Base-by-base conservation (phyloP, 176 grass and related monocot species). In the Oryza rufipogon region DNA sequence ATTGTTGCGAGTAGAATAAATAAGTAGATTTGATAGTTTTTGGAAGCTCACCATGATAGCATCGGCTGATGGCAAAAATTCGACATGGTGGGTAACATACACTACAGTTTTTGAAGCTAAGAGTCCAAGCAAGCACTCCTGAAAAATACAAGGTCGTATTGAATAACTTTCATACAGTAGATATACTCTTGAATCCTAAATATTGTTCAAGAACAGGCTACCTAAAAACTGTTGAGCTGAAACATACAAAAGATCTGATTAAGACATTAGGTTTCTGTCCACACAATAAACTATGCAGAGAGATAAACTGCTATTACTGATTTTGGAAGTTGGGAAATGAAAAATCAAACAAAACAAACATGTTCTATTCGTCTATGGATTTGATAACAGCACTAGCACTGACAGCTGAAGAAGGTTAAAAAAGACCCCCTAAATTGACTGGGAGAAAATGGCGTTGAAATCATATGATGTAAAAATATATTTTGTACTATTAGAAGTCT, bases 11-110 rank as follows among this genome's bases (percentile, higher is more conserved):
- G 23, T 7, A 38, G 9, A 2, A 76, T 38, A 52, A 80, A 54
- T 3, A 87, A 42, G 13, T 23, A 75, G 3, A 46, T 8, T 28
- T 44, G 2, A 54, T 19, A 54, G 5, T 54, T 54, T 1, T 16
- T 45, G 1, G 34, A 9, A 45, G 64, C 79, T 88, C 67, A 97
- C 94, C 74, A 97, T 79, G 9, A 97, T 90, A 74, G 91, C 85
- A 39, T 97, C 91, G 68, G 91, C 89, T 20, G 85, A 61, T 25
- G 82, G 78, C 74, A 91, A 71, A 87, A 97, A 93, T 38, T 97
- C 79, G 16, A 97, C 75, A 84, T 97, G 94, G 64, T 97, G 94
- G 32, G 94, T 97, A 13, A 93, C 89, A 79, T 97, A 97, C 7
- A 97, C 60, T 42, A 97, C 87, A 14, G 89, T 94, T 76, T 94